Evolutionary conservation across 169 alveolate species (phyloP), one percentile per base, ranked within the genome.

Genomic region (Cystoisospora suis): DNA sequence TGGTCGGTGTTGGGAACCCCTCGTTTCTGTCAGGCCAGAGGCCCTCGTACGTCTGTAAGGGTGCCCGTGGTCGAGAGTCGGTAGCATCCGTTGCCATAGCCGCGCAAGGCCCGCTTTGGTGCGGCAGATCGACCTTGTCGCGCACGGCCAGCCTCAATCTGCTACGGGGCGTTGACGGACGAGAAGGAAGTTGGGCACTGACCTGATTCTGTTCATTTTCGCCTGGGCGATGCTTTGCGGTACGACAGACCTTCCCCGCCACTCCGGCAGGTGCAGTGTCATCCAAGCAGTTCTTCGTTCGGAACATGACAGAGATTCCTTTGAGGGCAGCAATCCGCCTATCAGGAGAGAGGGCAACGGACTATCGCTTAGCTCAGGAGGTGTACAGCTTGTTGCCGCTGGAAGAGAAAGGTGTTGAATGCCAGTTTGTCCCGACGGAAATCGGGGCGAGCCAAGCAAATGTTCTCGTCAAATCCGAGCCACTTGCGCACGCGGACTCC

Each of bases 1-100:
- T 4, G 88, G 75, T 15, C 5, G 88, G 34, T 38, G 75, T 44
- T 80, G 88, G 88, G 61, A 12, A 36, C 88, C 88, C 0, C 38
- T 1, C 15, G 49, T 34, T n/a, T 4, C 59, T 32, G 49, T 80
- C 46, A 20, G 6, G 49, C 58, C 42, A 3, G 29, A 34, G 0
- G 20, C 56, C 42, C 56, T 72, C 34, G 83, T 72, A 27, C 23
- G 75, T 12, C 40, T 5, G 75, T 17, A n/a, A n/a, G n/a, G n/a
- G n/a, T n/a, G n/a, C n/a, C n/a, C n/a, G n/a, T n/a, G n/a, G n/a
- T n/a, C n/a, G n/a, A n/a, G n/a, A n/a, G n/a, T n/a, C n/a, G n/a
- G n/a, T n/a, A n/a, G n/a, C n/a, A n/a, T n/a, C n/a, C n/a, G n/a
- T n/a, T n/a, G n/a, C n/a, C n/a, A n/a, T n/a, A n/a, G n/a, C n/a